Conservation (phyloP, 495 filamentous ascomycete species). For the Trichoderma orchidacearum region DNA sequence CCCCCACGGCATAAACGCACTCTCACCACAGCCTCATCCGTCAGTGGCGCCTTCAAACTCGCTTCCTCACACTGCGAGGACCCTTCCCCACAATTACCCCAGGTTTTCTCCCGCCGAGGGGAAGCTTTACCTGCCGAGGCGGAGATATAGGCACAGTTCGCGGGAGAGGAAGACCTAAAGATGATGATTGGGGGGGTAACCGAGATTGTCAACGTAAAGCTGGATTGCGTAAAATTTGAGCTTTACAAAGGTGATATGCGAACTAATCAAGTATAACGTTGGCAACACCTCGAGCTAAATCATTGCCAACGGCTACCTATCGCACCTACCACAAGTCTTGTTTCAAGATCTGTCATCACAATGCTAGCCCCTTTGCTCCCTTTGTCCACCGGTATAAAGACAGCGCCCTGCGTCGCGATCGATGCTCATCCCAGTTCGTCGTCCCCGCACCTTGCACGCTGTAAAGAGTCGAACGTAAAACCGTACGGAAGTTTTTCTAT, state of each 20-base stretch:
- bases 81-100: neutral
- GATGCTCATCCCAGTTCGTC: constrained; percentile 59
- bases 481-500: constrained; percentile 64
- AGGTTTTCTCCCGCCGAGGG: neutral
- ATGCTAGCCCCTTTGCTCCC: constrained; percentile 64
- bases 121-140: neutral
- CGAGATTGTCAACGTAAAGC: too few relatives aligned
- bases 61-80: neutral
- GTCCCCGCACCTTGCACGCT: constrained; percentile 54
- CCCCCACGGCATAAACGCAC: neutral
- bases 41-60: neutral
- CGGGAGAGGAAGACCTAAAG: too few relatives aligned
- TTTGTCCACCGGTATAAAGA: constrained; percentile 63
- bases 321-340: neutral
- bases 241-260: too few relatives aligned
- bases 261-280: too few relatives aligned
- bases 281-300: too few relatives aligned
- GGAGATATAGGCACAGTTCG: neutral
- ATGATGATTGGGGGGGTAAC: too few relatives aligned
- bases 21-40: neutral
- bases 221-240: too few relatives aligned
- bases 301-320: too few relatives aligned
- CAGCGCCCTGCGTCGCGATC: constrained; percentile 50
- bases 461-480: constrained; percentile 61
- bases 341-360: constrained; percentile 93